Conservation (phyloP, 164 flowering plant genomes). For the Stephania japonica region DNA sequence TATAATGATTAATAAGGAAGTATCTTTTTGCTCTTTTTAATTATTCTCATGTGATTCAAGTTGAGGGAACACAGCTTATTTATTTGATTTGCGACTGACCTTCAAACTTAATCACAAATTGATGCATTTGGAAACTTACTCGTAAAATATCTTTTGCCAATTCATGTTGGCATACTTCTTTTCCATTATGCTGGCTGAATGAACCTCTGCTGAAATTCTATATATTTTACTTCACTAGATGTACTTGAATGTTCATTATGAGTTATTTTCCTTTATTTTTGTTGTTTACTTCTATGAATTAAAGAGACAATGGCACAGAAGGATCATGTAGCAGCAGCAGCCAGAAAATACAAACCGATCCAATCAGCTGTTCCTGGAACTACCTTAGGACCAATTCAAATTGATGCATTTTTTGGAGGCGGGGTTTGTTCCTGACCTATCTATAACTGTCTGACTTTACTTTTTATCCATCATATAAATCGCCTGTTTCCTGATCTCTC, state of each 20-base stretch:
- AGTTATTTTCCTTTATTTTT: neutral
- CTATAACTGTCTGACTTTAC: neutral
- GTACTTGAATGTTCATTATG: neutral
- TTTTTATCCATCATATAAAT: neutral
- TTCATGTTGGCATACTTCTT: neutral
- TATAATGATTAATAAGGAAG: neutral
- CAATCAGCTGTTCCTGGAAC: slow-evolving; percentile 99
- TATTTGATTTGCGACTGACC: neutral
- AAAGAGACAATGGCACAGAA: slow-evolving; percentile 66
- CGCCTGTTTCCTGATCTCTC: neutral
- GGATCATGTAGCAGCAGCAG: slow-evolving; percentile 90
- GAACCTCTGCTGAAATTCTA: neutral
- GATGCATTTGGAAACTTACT: neutral
- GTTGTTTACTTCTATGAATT: neutral
- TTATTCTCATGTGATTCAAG: neutral
- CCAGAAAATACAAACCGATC: slow-evolving; percentile 80
- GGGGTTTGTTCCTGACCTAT: slow-evolving; percentile 45
- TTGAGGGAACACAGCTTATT: neutral
- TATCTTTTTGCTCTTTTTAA: neutral
- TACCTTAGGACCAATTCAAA: slow-evolving; percentile 88
- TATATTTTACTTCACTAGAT: neutral
- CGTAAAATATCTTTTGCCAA: neutral
- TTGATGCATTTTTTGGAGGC: slow-evolving; percentile 84
- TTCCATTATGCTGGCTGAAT: neutral
- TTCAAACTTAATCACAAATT: neutral